A percentile compares a stretch with the other conserved stretches of the same genome.
These are phyloP conservation scores for Metschnikowia arizonensis DNA, from an alignment of 805 yeast genomes.

Conservation along the genomic window DNA sequence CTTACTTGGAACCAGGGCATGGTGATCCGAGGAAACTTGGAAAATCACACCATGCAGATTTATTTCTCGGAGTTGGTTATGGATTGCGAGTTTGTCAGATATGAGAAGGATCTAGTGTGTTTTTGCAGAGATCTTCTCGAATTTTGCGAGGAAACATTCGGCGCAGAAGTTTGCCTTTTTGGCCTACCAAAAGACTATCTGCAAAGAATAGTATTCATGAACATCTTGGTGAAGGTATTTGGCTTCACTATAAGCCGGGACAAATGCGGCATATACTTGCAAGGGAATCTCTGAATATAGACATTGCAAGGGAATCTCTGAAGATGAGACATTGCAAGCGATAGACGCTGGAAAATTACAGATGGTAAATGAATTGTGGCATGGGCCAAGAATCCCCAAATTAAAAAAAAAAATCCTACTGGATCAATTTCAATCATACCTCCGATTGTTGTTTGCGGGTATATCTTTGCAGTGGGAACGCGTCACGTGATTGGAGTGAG, in stretches of 20 bases:
- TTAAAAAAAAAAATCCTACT: too few relatives aligned
- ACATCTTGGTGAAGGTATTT: slow-evolving; percentile 6
- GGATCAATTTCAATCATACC: too few relatives aligned
- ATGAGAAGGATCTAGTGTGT: background rate
- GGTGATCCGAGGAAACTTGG: background rate
- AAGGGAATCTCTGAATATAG: background rate
- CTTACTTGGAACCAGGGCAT: background rate
- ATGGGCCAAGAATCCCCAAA: too few relatives aligned
- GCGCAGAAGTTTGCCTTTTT: slow-evolving; percentile 3
- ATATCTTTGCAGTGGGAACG: too few relatives aligned
- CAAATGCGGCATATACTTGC: background rate
- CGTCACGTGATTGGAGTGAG: slow-evolving; percentile 3
- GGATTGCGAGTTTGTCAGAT: background rate
- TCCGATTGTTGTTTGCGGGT: too few relatives aligned
- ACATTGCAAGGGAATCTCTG: too few relatives aligned
- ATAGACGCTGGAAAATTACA: too few relatives aligned
- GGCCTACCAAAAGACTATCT: slow-evolving; percentile 8
- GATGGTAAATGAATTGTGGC: too few relatives aligned
- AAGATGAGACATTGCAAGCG: too few relatives aligned
- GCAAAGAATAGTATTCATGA: slow-evolving; percentile 2
- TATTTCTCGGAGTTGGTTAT: background rate
- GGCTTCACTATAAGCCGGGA: slow-evolving; percentile 1
- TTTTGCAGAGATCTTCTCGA: slow-evolving; percentile 4
- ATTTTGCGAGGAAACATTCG: background rate
- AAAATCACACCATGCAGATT: background rate